Base-by-base conservation (phyloP, 192 early-diverging fungal species). In the Coemansia aciculifera region DNA sequence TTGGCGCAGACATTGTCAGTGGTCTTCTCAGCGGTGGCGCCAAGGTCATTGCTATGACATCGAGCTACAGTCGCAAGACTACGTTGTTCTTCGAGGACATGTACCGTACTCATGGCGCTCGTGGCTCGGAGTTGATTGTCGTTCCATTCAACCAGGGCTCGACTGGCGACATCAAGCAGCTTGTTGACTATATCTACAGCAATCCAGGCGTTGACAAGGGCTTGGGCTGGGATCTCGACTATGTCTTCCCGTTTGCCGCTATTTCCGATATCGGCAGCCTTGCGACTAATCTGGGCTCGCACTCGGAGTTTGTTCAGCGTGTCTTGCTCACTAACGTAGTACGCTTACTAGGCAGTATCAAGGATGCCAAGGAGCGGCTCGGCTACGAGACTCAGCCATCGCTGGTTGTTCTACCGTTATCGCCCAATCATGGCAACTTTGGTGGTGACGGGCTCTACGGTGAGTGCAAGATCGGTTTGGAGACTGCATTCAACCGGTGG, bases 391-490 rank as follows among this genome's bases (percentile, higher is more conserved):
- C 92, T 61, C 91, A 92, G 59, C 93, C 95, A 59, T 92, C 96
- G 27, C 89, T 90, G 51, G 91, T 92, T 27, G 83, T 98, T 15
- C 77, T 98, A 31, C 96, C 96, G 5, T 75, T 96, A 56, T 98
- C 96, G 64, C 96, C 96, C 59, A 98, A 98, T 87, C 96, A 98
- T 80, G 96, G 95, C 54, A 91, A 90, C 2, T 98, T 98, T 71
- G 96, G 96, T 60, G 83, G 78, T 61, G 92, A 98, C 68, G 96
- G 96, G 75, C 87, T 95, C n/a, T 98, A 98, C 78, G 86, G 89
- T 59, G 96, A 98, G 75, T 92, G 94, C 64, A 98, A 98, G 88
- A 88, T 96, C 71, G 90, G 87, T n/a, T 87, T 98, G 34, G 96
- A 98, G 83, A 94, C 94, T 37, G 81, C 96, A 66, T 83, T 98